These are phyloP conservation scores for Aspergillus ustus DNA, from an alignment of 2,329 filamentous ascomycete genomes.

Conservation along the genomic window DNA sequence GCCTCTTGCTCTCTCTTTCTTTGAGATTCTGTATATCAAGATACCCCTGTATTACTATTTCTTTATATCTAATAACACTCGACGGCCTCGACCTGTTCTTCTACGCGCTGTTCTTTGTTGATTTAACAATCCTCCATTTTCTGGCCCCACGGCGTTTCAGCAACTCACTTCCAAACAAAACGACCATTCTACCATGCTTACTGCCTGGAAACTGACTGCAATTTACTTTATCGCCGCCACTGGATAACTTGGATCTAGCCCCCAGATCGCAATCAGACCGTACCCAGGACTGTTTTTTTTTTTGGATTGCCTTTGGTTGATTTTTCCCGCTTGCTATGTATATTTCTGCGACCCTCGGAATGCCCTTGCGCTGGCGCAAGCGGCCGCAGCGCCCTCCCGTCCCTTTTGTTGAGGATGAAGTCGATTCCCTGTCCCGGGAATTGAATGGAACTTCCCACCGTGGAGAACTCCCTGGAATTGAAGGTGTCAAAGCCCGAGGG, in stretches of 20 bases:
- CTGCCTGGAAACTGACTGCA: constrained; percentile 25
- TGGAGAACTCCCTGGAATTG: constrained; percentile 36
- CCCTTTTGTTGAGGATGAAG: constrained; percentile 52
- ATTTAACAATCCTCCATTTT: constrained; percentile 13
- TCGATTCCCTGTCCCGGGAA: constrained; percentile 48
- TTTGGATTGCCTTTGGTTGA: constrained; percentile 15
- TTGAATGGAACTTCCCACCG: constrained; percentile 36
- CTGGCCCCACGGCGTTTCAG: constrained; percentile 17
- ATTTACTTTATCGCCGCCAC: constrained; percentile 25
- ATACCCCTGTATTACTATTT: constrained; percentile 21
- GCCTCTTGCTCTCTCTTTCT: constrained; percentile 1
- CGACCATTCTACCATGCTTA: constrained; percentile 30
- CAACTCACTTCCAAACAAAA: constrained; percentile 12
- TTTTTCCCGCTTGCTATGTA: constrained; percentile 17
- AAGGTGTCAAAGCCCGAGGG: constrained; percentile 43
- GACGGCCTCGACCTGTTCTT: constrained; percentile 8
- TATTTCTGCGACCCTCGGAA: constrained; percentile 17
- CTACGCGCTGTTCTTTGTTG: constrained; percentile 15
- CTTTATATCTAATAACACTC: constrained; percentile 20
- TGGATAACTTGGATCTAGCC: constrained; percentile 25
- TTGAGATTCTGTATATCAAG: constrained; percentile 19
- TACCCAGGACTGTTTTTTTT: constrained; percentile 10
- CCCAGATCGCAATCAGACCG: constrained; percentile 10
- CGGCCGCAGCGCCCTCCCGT: constrained; percentile 46
- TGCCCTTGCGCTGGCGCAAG: constrained; percentile 33